These are phyloP conservation scores for Globisporangium alternatum DNA, from an alignment of 352 stramenopile genomes.

Conservation along the genomic window DNA sequence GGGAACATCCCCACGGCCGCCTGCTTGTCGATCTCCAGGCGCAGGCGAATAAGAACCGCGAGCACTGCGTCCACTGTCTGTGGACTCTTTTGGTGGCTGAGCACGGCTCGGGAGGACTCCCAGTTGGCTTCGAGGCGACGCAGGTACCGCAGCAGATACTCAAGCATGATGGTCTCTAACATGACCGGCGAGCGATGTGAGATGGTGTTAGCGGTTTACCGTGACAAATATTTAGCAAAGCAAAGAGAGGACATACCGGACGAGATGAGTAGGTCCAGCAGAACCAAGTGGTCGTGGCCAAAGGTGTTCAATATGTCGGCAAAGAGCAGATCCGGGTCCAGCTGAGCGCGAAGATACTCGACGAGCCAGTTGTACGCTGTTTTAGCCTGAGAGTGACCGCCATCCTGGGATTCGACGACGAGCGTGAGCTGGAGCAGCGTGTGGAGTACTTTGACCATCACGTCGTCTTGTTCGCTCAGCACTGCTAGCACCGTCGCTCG, in stretches of 20 bases:
- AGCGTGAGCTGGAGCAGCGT: constrained; percentile 30
- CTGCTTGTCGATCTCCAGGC: constrained; percentile 59
- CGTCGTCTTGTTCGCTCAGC: constrained; percentile 67
- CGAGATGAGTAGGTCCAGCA: constrained; percentile 69
- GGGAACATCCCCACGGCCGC: constrained; percentile 43
- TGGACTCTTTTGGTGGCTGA: constrained; percentile 15
- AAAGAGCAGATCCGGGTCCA: constrained; percentile 62
- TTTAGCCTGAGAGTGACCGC: background rate
- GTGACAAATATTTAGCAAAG: background rate
- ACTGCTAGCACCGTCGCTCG: constrained; percentile 41
- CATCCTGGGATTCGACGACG: constrained; percentile 1
- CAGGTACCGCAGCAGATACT: constrained; percentile 59
- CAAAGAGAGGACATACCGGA: constrained; percentile 37
- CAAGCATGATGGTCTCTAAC: constrained; percentile 64
- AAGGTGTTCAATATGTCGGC: constrained; percentile 41
- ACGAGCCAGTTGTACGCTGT: constrained; percentile 5
- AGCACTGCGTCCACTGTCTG: constrained; percentile 37
- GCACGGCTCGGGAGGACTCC: constrained; percentile 21
- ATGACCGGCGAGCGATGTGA: background rate
- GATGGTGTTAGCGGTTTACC: background rate
- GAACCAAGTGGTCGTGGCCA: constrained; percentile 54
- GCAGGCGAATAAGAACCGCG: constrained; percentile 54
- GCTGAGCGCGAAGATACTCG: constrained; percentile 24
- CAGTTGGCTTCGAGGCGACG: constrained; percentile 33
- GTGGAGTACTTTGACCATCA: constrained; percentile 61